Evolutionary conservation across 208 protist species (phyloP).

Genomic region (Angomonas deanei): DNA sequence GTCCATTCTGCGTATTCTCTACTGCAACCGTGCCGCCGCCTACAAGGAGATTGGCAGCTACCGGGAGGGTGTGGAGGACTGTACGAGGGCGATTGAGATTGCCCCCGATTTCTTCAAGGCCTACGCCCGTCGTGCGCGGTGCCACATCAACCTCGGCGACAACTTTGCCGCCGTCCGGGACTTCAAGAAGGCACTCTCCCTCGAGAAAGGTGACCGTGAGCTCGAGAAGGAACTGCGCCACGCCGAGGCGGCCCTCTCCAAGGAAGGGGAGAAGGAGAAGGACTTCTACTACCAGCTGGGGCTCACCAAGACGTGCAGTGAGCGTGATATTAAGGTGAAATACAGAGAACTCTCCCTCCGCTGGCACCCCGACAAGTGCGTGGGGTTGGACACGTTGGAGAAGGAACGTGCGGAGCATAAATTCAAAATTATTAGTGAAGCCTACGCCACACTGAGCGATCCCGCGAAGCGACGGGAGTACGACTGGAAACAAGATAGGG

Average conservation of each 20-base stretch:
- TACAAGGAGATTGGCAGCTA: conserved; percentile 85
- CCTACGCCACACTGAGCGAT: conserved; percentile 74
- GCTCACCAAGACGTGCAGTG: conserved; percentile 48
- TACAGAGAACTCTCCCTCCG: conserved; percentile 86
- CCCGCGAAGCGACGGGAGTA: conserved; percentile 73
- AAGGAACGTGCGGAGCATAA: conserved; percentile 77
- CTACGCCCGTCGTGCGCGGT: conserved; percentile 84
- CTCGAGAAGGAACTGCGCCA: conserved; percentile 61
- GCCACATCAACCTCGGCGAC: conserved; percentile 76
- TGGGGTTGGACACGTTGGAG: conserved; percentile 54
- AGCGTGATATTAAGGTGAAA: conserved; percentile 81
- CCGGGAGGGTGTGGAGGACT: conserved; percentile 85
- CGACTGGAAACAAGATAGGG: conserved; percentile 66
- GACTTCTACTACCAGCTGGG: conserved; percentile 88
- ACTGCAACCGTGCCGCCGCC: conserved; percentile 89
- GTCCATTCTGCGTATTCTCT: conserved; percentile 84
- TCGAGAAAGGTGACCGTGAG: conserved; percentile 62
- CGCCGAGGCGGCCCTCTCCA: conserved; percentile 58
- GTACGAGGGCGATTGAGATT: conserved; percentile 74
- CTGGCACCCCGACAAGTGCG: conserved; percentile 90
- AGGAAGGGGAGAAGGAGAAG: conserved; percentile 79
- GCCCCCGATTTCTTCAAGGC: conserved; percentile 87
- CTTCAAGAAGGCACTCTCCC: conserved; percentile 78
- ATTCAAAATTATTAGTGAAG: conserved; percentile 88
- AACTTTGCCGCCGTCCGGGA: conserved; percentile 75